These are phyloP conservation scores for Metschnikowia sp. DNA, from an alignment of 805 yeast species.

Conservation along the genomic window DNA sequence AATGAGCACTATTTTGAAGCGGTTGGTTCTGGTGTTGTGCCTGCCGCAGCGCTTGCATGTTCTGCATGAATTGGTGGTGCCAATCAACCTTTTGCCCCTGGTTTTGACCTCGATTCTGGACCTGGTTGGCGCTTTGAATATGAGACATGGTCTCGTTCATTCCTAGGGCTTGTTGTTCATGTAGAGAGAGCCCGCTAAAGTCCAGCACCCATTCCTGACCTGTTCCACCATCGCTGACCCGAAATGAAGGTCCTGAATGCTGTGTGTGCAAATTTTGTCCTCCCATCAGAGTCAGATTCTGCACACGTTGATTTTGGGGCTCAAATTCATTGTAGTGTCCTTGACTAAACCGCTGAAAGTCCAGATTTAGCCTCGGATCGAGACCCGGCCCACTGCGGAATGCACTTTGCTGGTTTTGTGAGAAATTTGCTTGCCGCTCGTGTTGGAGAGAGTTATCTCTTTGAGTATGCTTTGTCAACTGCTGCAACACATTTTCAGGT, in stretches of 20 bases:
- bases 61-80: conserved; percentile 26
- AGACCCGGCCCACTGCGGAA: conserved; percentile 20
- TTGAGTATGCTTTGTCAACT: conserved; percentile 39
- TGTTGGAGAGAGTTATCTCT: conserved; percentile 39
- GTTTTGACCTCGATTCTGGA: neutral
- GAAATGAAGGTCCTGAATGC: conserved; percentile 15
- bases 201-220: conserved; percentile 16
- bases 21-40: neutral
- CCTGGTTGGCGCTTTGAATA: neutral
- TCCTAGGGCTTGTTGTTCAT: neutral
- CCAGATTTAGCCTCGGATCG: conserved; percentile 37
- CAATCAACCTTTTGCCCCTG: conserved; percentile 17
- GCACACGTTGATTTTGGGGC: conserved; percentile 3
- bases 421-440: conserved; percentile 20
- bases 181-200: conserved; percentile 14
- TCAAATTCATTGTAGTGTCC: conserved; percentile 11
- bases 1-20: neutral
- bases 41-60: conserved; percentile 2
- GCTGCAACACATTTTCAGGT: conserved; percentile 42
- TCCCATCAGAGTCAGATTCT: neutral
- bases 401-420: conserved; percentile 4
- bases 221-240: neutral
- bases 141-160: neutral
- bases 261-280: conserved; percentile 17
- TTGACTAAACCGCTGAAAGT: conserved; percentile 33